Percentiles rank a stretch among this genome's conserved stretches.
Conservation (phyloP, 805 yeast genomes). For the Monosporozyma servazzii region DNA sequence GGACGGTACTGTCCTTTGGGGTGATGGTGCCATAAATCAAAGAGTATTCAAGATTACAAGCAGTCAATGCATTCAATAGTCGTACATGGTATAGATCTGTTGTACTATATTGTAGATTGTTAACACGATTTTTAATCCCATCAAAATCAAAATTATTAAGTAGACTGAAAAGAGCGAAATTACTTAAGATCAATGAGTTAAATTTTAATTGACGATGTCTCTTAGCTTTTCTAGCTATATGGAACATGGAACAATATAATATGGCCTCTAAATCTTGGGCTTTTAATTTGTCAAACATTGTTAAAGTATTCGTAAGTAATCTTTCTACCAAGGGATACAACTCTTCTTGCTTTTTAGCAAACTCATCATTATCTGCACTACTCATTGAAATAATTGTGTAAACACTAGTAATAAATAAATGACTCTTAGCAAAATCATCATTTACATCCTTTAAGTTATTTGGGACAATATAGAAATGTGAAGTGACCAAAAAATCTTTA, state of each 20-base stretch:
- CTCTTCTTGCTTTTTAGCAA: constrained; percentile 39
- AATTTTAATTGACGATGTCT: constrained; percentile 38
- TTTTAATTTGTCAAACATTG: constrained; percentile 42
- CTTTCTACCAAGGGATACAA: constrained; percentile 42
- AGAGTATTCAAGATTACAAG: constrained; percentile 43
- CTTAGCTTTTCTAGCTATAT: constrained; percentile 44
- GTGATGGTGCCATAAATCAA: constrained; percentile 38
- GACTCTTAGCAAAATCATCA: constrained; percentile 38
- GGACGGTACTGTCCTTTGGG: constrained; percentile 19
- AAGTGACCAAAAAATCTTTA: constrained; percentile 40
- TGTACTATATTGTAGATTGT: constrained; percentile 20
- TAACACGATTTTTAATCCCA: constrained; percentile 33
- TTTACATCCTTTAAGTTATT: constrained; percentile 47
- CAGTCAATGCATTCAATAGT: constrained; percentile 43
- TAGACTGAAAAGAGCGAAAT: constrained; percentile 42
- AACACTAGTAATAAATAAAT: constrained; percentile 47
- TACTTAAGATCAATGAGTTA: constrained; percentile 45
- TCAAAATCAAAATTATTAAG: constrained; percentile 39
- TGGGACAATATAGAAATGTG: constrained; percentile 55
- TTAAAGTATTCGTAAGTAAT: constrained; percentile 39
- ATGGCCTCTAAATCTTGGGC: constrained; percentile 57
- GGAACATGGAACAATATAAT: constrained; percentile 44
- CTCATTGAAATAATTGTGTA: constrained; percentile 47
- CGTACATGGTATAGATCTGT: constrained; percentile 45
- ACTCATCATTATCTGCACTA: constrained; percentile 43